A percentile compares a stretch with the other conserved stretches of the same genome.
Conservation (phyloP, 768 basidiomycete species). For the Gloeophyllum trabeum region DNA sequence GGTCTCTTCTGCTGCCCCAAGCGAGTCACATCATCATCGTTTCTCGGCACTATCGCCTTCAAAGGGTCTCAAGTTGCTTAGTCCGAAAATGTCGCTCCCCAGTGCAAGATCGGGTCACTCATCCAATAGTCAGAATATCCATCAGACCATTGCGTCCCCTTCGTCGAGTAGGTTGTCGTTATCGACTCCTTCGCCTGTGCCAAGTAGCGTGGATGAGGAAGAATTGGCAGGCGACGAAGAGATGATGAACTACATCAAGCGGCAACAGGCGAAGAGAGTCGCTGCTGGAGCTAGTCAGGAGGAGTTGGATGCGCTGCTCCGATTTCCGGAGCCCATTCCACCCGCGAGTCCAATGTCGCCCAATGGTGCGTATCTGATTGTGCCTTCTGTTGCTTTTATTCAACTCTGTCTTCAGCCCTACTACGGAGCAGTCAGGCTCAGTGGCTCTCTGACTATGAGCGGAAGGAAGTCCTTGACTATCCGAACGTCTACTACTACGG, state of each 20-base stretch:
- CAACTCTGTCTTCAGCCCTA: constrained; percentile 32
- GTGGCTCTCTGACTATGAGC: constrained; percentile 78
- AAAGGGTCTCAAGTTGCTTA: constrained; percentile 70
- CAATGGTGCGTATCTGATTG: constrained; percentile 38
- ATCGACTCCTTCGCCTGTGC: constrained; percentile 79
- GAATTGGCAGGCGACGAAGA: constrained; percentile 89
- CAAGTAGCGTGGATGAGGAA: constrained; percentile 72
- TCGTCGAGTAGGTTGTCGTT: constrained; percentile 65
- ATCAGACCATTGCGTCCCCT: constrained; percentile 45
- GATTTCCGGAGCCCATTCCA: constrained; percentile 84
- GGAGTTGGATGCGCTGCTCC: constrained; percentile 78
- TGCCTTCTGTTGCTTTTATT: neutral
- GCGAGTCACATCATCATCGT: constrained; percentile 41
- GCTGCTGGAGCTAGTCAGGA: constrained; percentile 76
- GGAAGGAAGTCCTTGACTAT: constrained; percentile 85
- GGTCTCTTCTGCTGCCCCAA: constrained; percentile 38
- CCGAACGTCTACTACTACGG: constrained; percentile 77
- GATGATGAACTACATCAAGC: constrained; percentile 88
- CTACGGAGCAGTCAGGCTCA: constrained; percentile 57
- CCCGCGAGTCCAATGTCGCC: constrained; percentile 60
- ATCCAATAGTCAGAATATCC: constrained; percentile 34
- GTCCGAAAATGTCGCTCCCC: constrained; percentile 62
- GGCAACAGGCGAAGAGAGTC: constrained; percentile 83
- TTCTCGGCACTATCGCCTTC: constrained; percentile 83
- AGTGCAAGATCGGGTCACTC: constrained; percentile 45